These are phyloP conservation scores for Coniosporium tulheliwenetii DNA, from an alignment of 2,329 filamentous ascomycete genomes.

Conservation along the genomic window DNA sequence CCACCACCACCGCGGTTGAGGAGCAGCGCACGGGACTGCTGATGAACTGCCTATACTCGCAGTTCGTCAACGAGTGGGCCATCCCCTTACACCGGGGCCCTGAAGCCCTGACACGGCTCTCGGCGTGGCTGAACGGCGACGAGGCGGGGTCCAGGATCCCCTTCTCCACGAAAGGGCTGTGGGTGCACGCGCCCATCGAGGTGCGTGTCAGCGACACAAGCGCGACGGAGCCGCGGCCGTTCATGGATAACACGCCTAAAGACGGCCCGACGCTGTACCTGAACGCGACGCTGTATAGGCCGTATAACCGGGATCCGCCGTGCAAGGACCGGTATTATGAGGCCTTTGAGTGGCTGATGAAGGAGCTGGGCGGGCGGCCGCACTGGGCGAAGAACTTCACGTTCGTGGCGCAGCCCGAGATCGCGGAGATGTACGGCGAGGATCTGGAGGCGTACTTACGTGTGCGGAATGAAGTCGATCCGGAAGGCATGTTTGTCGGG, in stretches of 20 bases:
- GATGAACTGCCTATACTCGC: slow-evolving; percentile 97
- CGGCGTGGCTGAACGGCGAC: slow-evolving; percentile 72
- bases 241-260: slow-evolving; percentile 54
- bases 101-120: slow-evolving; percentile 69
- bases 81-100: slow-evolving; percentile 74
- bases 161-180: slow-evolving; percentile 62
- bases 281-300: slow-evolving; percentile 78
- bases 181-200: slow-evolving; percentile 81
- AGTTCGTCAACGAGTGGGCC: slow-evolving; percentile 98
- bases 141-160: slow-evolving; percentile 58
- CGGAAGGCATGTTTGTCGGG: slow-evolving; percentile 75
- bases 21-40: slow-evolving; percentile 65
- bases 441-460: slow-evolving; percentile 50
- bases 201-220: slow-evolving; percentile 70
- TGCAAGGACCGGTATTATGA: slow-evolving; percentile 67
- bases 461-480: slow-evolving; percentile 56
- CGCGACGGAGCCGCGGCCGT: slow-evolving; percentile 37
- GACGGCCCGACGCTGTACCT: slow-evolving; percentile 69
- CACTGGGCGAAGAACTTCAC: slow-evolving; percentile 93
- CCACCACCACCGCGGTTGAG: slow-evolving; percentile 59
- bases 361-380: slow-evolving; percentile 62
- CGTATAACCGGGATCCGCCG: slow-evolving; percentile 63
- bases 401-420: slow-evolving; percentile 39
- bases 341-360: slow-evolving; percentile 84
- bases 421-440: slow-evolving; percentile 54